These are phyloP conservation scores for Eucalyptus cloeziana DNA, from an alignment of 345 rosid genomes.

Conservation along the genomic window DNA sequence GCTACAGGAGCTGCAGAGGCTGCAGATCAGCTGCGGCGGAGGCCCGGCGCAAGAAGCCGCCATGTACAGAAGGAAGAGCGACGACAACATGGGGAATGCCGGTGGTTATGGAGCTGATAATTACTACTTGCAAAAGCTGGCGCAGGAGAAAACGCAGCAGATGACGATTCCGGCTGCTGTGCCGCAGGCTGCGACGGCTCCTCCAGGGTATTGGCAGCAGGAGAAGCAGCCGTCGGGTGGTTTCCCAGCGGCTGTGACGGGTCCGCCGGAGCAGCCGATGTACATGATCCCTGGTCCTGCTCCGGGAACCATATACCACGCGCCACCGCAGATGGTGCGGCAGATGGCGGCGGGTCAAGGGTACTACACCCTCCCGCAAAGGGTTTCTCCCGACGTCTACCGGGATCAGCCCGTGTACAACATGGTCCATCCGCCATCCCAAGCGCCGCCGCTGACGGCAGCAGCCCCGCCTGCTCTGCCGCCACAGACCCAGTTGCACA, in stretches of 20 bases:
- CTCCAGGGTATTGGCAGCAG: conserved; percentile 42
- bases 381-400: conserved; percentile 57
- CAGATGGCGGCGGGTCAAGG: conserved; percentile 54
- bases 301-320: conserved; percentile 25
- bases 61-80: conserved; percentile 34
- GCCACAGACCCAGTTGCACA: background rate
- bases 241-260: conserved; percentile 24
- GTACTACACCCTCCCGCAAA: conserved; percentile 49
- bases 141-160: conserved; percentile 29
- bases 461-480: conserved; percentile 6
- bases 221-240: conserved; percentile 51
- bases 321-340: conserved; percentile 23
- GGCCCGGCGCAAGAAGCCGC: conserved; percentile 13
- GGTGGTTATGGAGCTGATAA: conserved; percentile 34
- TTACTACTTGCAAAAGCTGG: conserved; percentile 32
- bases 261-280: conserved; percentile 41
- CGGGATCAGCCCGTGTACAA: conserved; percentile 61
- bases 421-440: conserved; percentile 21
- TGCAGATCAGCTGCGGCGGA: conserved; percentile 50
- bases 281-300: conserved; percentile 51
- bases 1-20: conserved; percentile 61
- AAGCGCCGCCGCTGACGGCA: conserved; percentile 13
- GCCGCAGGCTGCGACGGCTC: conserved; percentile 12
- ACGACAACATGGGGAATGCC: conserved; percentile 8
- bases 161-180: conserved; percentile 7